phyloP scores from a whole-genome alignment of 768 basidiomycete genomes.

The button mushroom (Agaricus bisporus) region DNA sequence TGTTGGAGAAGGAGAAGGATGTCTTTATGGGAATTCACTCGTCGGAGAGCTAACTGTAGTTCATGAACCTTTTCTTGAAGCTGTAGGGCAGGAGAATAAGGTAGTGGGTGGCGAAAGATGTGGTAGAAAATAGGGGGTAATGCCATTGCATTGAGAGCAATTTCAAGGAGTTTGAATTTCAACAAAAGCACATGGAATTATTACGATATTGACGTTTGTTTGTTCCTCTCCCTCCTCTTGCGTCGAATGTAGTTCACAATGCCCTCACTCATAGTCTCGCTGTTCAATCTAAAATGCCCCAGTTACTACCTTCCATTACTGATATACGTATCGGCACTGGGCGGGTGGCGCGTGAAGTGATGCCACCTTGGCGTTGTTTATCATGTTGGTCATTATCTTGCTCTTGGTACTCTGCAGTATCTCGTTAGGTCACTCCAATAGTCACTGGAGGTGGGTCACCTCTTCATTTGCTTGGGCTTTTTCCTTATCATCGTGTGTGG shows the following conservation, averaged over 20 bases:
- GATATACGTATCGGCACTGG: slow-evolving; percentile 6
- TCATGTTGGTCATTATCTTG: slow-evolving; percentile 1
- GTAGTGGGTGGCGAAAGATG: slow-evolving; percentile 70
- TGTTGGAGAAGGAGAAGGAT: slow-evolving; percentile 82
- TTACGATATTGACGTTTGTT: neutral
- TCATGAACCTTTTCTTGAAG: slow-evolving; percentile 70
- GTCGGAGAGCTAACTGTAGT: slow-evolving; percentile 51
- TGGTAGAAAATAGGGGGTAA: slow-evolving; percentile 72
- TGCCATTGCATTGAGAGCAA: slow-evolving; percentile 19
- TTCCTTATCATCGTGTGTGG: neutral
- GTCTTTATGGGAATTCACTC: slow-evolving; percentile 40
- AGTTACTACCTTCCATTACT: neutral
- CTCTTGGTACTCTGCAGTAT: neutral
- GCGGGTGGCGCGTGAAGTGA: slow-evolving; percentile 5
- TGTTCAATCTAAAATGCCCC: too few relatives aligned
- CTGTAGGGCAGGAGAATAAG: slow-evolving; percentile 61
- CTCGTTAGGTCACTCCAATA: neutral
- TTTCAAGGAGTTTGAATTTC: neutral
- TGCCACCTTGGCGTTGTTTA: neutral
- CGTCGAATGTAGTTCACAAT: slow-evolving; percentile 3
- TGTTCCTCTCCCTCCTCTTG: neutral
- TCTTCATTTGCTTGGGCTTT: neutral
- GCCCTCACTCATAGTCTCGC: neutral
- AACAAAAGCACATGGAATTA: neutral
- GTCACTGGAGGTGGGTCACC: neutral